A percentile compares a stretch with the other conserved stretches of the same genome.
phyloP scores from a whole-genome alignment of 495 filamentous ascomycete species.

The Hypoxylon fragiforme region DNA sequence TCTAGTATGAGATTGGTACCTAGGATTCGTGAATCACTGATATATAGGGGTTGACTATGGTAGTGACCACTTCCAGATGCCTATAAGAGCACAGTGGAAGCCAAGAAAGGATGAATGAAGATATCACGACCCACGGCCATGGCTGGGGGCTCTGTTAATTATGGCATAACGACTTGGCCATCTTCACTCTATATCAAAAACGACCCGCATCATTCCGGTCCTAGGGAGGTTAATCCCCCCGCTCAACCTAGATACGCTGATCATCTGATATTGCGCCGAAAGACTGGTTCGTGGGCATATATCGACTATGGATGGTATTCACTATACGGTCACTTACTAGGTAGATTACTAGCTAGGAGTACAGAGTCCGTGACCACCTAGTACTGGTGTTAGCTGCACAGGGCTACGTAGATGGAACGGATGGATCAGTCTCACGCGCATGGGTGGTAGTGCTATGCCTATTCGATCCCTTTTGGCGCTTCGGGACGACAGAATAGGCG shows the following conservation, averaged over 20 bases:
- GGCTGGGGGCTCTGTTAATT: neutral
- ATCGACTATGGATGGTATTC: constrained; percentile 1
- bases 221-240: neutral
- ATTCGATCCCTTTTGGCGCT: constrained; percentile 1
- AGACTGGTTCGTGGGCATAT: neutral
- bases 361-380: constrained; percentile 3
- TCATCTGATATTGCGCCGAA: constrained; percentile 12
- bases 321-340: constrained; percentile 13
- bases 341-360: constrained; percentile 2
- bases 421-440: neutral
- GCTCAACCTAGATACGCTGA: constrained; percentile 1
- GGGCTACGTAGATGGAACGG: neutral
- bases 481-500: constrained; percentile 7
- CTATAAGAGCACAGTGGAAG: neutral
- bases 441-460: constrained; percentile 14
- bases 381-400: neutral
- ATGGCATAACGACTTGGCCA: neutral
- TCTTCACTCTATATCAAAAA: neutral
- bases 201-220: neutral
- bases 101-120: neutral
- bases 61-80: neutral
- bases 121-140: neutral
- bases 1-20: no score
- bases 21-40: neutral
- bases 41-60: neutral